Evolutionary conservation across 345 rosid genomes (phyloP).

Genomic region (Crucihimalaya himalaica): DNA sequence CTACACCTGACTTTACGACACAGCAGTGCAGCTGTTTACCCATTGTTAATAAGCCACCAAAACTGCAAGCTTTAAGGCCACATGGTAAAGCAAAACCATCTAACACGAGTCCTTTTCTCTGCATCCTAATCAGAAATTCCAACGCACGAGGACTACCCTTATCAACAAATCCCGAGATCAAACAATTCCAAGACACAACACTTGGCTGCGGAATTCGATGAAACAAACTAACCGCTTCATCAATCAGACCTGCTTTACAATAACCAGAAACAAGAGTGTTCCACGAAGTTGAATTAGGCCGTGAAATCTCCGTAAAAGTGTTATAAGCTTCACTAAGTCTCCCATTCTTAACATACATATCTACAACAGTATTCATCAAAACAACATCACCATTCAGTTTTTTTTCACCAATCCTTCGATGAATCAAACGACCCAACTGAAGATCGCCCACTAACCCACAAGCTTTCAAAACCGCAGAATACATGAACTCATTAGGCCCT

Average conservation of each 20-base stretch:
- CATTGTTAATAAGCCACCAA: conserved; percentile 43
- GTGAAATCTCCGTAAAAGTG: conserved; percentile 44
- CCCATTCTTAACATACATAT: conserved; percentile 76
- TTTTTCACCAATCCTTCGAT: conserved; percentile 44
- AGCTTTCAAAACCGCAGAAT: conserved; percentile 64
- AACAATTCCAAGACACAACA: conserved; percentile 67
- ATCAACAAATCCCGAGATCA: conserved; percentile 67
- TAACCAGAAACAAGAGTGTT: conserved; percentile 71
- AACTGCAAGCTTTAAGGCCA: conserved; percentile 58
- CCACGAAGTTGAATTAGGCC: conserved; percentile 61
- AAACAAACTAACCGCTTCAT: conserved; percentile 62
- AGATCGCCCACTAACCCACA: conserved; percentile 62
- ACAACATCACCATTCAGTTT: conserved; percentile 52
- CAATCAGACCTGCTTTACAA: conserved; percentile 60
- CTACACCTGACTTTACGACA: conserved; percentile 56
- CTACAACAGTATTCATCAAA: conserved; percentile 67
- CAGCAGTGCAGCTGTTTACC: conserved; percentile 66
- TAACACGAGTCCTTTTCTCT: conserved; percentile 53
- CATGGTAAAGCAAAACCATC: conserved; percentile 72
- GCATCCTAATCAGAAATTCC: conserved; percentile 60
- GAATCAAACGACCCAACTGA: conserved; percentile 55
- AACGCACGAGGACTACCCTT: conserved; percentile 51
- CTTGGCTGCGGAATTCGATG: conserved; percentile 49
- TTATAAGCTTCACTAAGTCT: conserved; percentile 55
- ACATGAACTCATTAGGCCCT: conserved; percentile 60